Base-by-base conservation (phyloP, 2,329 filamentous ascomycete species). In the Clarireedia monteithiana region DNA sequence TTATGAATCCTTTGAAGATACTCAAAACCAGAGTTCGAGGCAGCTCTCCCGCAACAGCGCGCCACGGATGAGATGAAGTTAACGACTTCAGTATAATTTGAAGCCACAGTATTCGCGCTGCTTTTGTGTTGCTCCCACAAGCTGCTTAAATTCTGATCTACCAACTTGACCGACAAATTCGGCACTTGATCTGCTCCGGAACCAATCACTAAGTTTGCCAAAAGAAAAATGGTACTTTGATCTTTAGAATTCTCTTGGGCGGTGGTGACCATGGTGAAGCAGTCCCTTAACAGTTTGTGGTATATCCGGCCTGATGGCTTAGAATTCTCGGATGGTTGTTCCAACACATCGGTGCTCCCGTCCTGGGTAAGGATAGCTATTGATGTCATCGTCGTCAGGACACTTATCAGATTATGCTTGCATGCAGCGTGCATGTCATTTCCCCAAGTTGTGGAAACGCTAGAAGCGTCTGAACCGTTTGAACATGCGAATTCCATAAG, bases 51-150 rank as follows among this genome's bases (percentile, higher is more conserved):
- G 60, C 76, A 78, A 60, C 71, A 75, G 34, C 76, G 73, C 2
- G 78, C 74, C 10, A 80, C 66, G 6, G 72, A 74, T 56, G 74
- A 74, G 30, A 76, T 63, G 39, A 82, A 69, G 1, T 67, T 63
- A 5, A 62, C 63, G 48, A 45, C 47, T 39, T 62, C 59, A 27
- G 54, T 40, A 39, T 63, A 65, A 6, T 49, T 46, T 14, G 55
- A 40, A 42, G 15, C 15, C 39, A 42, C 15, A 4, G 17, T 42
- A 20, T 42, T 42, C 9, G 17, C 15, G 17, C 39, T 20, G 7
- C 15, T 42, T n/a, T 42, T 42, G 39, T 42, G 17, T 10, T 42
- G 39, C 6, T 42, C 17, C 39, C 17, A 20, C 39, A 42, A 4
- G 9, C 15, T n/a, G 17, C 14, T 14, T 20, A 42, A 20, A 42